Base-by-base conservation (phyloP, 2,329 filamentous ascomycete genomes). In the Aureobasidium zeae region DNA sequence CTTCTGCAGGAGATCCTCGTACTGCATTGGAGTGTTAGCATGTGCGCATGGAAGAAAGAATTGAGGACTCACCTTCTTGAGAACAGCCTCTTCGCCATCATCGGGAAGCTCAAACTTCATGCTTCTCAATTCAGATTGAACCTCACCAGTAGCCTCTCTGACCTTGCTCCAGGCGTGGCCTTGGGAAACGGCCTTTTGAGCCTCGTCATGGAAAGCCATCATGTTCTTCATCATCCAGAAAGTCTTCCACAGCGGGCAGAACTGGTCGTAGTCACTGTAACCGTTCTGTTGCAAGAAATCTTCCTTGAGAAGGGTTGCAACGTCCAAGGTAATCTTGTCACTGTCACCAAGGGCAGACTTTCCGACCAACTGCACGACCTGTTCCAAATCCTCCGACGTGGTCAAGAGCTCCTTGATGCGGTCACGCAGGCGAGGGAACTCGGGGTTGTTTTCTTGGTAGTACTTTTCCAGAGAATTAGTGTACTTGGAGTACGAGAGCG, bases 141-240 rank as follows among this genome's bases (percentile, higher is more conserved):
- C 79, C 17, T 95, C 89, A 46, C 75, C 71, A 10, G 91, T 98
- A 24, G 84, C 79, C 57, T 98, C 91, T 54, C 89, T 80, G 44
- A 98, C 83, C 76, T 94, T 95, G 61, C 73, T 71, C 91, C 91
- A 98, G 66, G 71, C 82, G 67, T 89, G 83, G 49, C 91, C 91
- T 65, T 94, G 86, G 5, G 83, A 75, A 60, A 98, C 77, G 5
- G 86, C 87, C 77, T 95, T 96, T 65, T 96, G 89, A 17, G 86
- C 81, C 72, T 98, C 91, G 58, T 98, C 93, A 63, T 95, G 86
- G 77, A 89, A 98, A 47, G 82, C 85, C 73, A 98, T 85, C 80
- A 98, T 96, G 52, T 86, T 83, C 77, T 94, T 95, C 91, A 98
- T 98, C 91, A 98, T 96, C 82, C 91, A 98, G 65, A 94, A 84